phyloP scores from a whole-genome alignment of 139 green algal species.

The Dunaliella sp. region DNA sequence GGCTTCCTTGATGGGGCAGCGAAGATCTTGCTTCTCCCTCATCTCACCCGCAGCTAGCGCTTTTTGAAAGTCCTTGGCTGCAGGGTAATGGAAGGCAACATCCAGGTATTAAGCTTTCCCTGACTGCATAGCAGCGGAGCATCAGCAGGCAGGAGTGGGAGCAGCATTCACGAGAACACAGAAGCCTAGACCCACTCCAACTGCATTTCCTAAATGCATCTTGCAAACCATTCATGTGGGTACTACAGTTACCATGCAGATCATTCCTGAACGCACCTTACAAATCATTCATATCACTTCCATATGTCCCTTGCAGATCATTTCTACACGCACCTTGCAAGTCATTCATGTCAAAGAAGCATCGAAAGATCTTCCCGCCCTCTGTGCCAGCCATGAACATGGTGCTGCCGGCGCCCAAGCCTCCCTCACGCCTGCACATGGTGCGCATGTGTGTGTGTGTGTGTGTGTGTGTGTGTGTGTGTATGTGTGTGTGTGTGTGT shows the following conservation, averaged over 20 bases:
- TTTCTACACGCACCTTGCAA: background rate
- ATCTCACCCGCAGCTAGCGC: slow-evolving; percentile 18
- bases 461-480: background rate
- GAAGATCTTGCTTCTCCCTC: slow-evolving; percentile 34
- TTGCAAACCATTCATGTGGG: background rate
- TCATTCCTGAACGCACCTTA: background rate
- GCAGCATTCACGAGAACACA: background rate
- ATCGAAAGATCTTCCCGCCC: slow-evolving; percentile 50
- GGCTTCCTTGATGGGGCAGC: slow-evolving; percentile 43
- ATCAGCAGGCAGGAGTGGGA: too few relatives aligned
- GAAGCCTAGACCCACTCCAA: background rate
- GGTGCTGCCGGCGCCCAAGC: background rate
- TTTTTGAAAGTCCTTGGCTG: slow-evolving; percentile 32
- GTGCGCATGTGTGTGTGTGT: background rate
- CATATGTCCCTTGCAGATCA: background rate
- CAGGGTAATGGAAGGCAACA: background rate
- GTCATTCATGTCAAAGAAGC: slow-evolving; percentile 18
- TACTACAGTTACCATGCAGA: background rate
- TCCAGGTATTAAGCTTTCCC: background rate
- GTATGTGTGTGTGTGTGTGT: background rate
- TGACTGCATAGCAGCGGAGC: background rate
- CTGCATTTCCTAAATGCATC: background rate
- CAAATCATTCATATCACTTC: background rate
- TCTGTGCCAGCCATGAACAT: slow-evolving; percentile 53
- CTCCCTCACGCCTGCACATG: background rate